phyloP scores from a whole-genome alignment of 2,329 filamentous ascomycete species.

The Aspergillus caelatus region DNA sequence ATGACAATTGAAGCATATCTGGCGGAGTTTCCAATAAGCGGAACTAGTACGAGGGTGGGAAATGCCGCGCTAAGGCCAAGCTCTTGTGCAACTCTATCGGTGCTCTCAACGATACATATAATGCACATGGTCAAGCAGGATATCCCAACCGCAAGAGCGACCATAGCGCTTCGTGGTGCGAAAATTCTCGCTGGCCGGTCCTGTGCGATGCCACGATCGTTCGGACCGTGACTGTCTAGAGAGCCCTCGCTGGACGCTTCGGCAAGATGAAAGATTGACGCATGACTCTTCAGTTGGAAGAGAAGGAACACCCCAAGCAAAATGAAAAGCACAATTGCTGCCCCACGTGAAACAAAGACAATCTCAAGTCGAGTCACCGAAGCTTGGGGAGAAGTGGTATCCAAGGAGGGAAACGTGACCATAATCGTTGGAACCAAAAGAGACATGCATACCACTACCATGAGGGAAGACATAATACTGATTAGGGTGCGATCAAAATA shows the following conservation, averaged over 20 bases:
- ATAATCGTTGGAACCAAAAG: constrained; percentile 21
- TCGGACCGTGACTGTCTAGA: neutral
- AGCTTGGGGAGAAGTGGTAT: constrained; percentile 6
- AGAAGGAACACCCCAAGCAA: constrained; percentile 17
- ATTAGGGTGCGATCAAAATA: constrained; percentile 23
- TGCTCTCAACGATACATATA: constrained; percentile 13
- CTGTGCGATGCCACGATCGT: neutral
- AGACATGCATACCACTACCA: constrained; percentile 23
- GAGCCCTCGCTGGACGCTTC: neutral
- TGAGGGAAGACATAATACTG: constrained; percentile 24
- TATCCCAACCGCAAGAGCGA: constrained; percentile 9
- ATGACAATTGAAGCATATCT: constrained; percentile 18
- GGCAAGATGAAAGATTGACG: constrained; percentile 16
- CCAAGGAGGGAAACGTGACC: constrained; percentile 19
- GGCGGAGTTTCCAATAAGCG: constrained; percentile 18
- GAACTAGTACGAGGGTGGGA: constrained; percentile 13
- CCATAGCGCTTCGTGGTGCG: neutral
- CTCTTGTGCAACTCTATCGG: constrained; percentile 4
- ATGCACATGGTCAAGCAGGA: constrained; percentile 11
- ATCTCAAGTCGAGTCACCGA: constrained; percentile 12
- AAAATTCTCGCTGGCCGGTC: neutral
- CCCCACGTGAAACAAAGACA: constrained; percentile 13
- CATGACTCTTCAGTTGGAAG: constrained; percentile 21
- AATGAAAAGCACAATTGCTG: constrained; percentile 14
- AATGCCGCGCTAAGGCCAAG: constrained; percentile 14